These are phyloP conservation scores for Penicillium argentinense DNA, from an alignment of 495 filamentous ascomycete genomes.

Conservation along the genomic window DNA sequence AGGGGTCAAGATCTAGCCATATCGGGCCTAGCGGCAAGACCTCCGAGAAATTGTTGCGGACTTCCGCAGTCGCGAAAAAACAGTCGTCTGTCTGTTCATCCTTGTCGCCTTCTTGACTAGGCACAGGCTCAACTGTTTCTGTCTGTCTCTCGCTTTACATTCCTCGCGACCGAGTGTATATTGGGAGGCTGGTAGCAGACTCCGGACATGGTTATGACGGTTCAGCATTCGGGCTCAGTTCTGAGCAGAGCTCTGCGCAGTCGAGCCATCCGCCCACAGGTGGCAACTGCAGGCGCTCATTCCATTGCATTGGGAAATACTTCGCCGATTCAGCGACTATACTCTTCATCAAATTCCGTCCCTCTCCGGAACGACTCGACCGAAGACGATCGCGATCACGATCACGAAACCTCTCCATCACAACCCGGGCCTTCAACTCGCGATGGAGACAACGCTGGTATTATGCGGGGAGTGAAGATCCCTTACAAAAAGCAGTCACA, in stretches of 20 bases:
- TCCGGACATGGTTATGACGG: not conserved
- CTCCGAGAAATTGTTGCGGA: conserved; percentile 20
- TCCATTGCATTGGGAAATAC: not conserved
- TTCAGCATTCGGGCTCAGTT: conserved; percentile 5
- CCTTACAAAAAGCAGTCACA: no score
- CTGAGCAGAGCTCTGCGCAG: conserved; percentile 29
- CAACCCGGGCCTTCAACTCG: not conserved
- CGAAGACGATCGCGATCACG: no score
- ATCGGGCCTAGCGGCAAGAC: conserved; percentile 10
- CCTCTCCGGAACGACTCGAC: not conserved
- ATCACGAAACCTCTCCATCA: not conserved
- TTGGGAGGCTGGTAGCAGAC: not conserved
- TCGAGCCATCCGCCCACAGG: conserved; percentile 16
- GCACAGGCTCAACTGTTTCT: no score
- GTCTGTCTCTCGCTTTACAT: no score
- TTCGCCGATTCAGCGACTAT: conserved; percentile 3
- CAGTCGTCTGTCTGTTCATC: not conserved
- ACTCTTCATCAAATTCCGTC: not conserved
- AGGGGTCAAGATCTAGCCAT: conserved; percentile 8
- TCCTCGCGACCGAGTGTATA: no score
- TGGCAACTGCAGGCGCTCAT: conserved; percentile 4
- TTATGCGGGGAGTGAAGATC: no score
- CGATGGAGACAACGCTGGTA: conserved; percentile 1
- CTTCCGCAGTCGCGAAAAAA: conserved; percentile 4
- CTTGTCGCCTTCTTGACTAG: no score